phyloP scores from a whole-genome alignment of 805 yeast species.

The Candida maesae region DNA sequence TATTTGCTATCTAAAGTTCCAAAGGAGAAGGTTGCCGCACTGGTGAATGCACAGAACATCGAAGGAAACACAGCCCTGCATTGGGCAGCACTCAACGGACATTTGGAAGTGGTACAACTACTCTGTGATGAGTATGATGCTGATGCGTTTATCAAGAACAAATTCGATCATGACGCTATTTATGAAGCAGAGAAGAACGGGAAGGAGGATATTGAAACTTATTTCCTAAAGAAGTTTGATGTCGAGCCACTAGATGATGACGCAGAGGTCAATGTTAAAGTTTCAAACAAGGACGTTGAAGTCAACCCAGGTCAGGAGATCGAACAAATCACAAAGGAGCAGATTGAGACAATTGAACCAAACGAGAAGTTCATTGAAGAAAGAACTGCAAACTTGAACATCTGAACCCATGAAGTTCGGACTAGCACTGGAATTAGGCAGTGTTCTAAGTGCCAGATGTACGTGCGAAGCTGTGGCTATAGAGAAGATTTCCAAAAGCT shows the following conservation, averaged over 20 bases:
- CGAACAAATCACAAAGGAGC: slow-evolving; percentile 44
- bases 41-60: slow-evolving; percentile 56
- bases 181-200: slow-evolving; percentile 84
- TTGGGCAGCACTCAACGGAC: slow-evolving; percentile 94
- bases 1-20: slow-evolving; percentile 51
- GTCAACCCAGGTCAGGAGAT: slow-evolving; percentile 50
- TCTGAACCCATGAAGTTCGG: too few relatives aligned
- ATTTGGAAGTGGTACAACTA: slow-evolving; percentile 61
- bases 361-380: slow-evolving; percentile 29
- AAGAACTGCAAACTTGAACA: slow-evolving; percentile 21
- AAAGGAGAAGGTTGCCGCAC: slow-evolving; percentile 39
- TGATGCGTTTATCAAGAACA: slow-evolving; percentile 77
- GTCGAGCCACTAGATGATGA: slow-evolving; percentile 57
- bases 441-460: too few relatives aligned
- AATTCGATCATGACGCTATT: slow-evolving; percentile 75
- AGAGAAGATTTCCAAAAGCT: too few relatives aligned
- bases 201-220: slow-evolving; percentile 73
- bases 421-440: too few relatives aligned
- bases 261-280: slow-evolving; percentile 32
- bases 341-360: slow-evolving; percentile 37
- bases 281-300: slow-evolving; percentile 31
- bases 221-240: slow-evolving; percentile 68
- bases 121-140: slow-evolving; percentile 73
- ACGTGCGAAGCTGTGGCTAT: neutral
- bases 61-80: slow-evolving; percentile 93